phyloP scores from a whole-genome alignment of 2,329 filamentous ascomycete species.

The Aureobasidium sp. region DNA sequence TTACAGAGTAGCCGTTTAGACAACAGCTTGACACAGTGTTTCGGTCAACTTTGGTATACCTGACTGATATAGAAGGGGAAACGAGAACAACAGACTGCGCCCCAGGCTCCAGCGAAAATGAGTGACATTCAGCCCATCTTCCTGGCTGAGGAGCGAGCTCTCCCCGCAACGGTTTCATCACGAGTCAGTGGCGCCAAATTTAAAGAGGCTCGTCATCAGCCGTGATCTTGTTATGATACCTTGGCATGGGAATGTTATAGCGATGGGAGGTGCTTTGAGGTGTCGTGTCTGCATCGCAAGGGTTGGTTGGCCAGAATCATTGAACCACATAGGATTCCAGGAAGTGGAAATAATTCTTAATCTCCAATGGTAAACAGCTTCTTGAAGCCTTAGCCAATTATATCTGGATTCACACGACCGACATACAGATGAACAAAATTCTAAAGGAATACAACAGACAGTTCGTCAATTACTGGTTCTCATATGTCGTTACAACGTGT shows the following conservation, averaged over 20 bases:
- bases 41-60: not conserved
- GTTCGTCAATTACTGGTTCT: conserved; percentile 12
- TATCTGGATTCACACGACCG: not conserved
- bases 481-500: conserved; percentile 12
- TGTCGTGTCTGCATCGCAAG: too few relatives aligned
- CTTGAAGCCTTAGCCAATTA: not conserved
- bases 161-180: conserved; percentile 18
- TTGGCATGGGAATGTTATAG: not conserved
- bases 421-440: not conserved
- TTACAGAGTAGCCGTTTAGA: not conserved
- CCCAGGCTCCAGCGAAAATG: conserved; percentile 4
- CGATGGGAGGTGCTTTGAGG: not conserved
- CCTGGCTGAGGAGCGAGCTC: not conserved
- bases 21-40: not conserved
- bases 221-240: not conserved
- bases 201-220: not conserved
- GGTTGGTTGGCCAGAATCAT: not conserved
- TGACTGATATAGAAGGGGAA: not conserved
- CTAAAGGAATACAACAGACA: not conserved
- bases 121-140: conserved; percentile 3
- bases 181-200: conserved; percentile 19
- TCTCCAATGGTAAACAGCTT: not conserved
- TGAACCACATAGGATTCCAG: not conserved
- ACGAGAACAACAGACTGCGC: not conserved
- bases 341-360: not conserved